Evolutionary conservation across 441 rosid genomes (phyloP).

Genomic region (Mallotus repandus): DNA sequence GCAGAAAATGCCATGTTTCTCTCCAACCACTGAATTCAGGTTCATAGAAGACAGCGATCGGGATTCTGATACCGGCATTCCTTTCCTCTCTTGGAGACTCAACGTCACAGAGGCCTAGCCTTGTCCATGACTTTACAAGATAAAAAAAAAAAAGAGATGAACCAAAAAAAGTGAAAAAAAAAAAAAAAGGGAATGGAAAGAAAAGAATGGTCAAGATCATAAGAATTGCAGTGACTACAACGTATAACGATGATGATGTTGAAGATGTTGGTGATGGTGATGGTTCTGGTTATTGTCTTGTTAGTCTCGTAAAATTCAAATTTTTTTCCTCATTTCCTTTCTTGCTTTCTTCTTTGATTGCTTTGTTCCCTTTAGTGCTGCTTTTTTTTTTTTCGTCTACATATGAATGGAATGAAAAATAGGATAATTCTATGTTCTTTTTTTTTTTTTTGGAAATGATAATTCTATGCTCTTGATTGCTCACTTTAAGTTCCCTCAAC

Average conservation of each 20-base stretch:
- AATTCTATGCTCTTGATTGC: conserved; percentile 33
- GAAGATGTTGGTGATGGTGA: conserved; percentile 34
- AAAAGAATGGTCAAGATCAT: conserved; percentile 29
- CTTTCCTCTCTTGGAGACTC: conserved; percentile 89
- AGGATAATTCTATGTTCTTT: not conserved
- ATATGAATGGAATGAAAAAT: conserved; percentile 39
- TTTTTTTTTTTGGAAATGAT: conserved; percentile 10
- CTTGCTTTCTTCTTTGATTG: conserved; percentile 4
- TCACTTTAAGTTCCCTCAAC: conserved; percentile 22
- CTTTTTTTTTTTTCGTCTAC: conserved; percentile 4
- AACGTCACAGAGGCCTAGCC: conserved; percentile 78
- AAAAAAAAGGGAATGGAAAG: not conserved
- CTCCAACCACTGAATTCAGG: conserved; percentile 64
- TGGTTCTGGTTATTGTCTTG: conserved; percentile 26
- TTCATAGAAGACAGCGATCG: conserved; percentile 62
- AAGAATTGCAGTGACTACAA: conserved; percentile 29
- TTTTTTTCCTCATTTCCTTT: conserved; percentile 17
- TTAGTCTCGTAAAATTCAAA: conserved; percentile 9
- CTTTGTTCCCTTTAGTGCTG: conserved; percentile 12
- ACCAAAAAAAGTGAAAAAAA: not conserved
- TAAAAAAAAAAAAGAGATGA: conserved; percentile 21
- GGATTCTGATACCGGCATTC: conserved; percentile 49
- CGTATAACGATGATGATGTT: conserved; percentile 40
- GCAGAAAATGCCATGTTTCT: conserved; percentile 63
- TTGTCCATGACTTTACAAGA: conserved; percentile 87